Conservation (phyloP, 2,329 filamentous ascomycete genomes). For the Endocalyx cinctus region DNA sequence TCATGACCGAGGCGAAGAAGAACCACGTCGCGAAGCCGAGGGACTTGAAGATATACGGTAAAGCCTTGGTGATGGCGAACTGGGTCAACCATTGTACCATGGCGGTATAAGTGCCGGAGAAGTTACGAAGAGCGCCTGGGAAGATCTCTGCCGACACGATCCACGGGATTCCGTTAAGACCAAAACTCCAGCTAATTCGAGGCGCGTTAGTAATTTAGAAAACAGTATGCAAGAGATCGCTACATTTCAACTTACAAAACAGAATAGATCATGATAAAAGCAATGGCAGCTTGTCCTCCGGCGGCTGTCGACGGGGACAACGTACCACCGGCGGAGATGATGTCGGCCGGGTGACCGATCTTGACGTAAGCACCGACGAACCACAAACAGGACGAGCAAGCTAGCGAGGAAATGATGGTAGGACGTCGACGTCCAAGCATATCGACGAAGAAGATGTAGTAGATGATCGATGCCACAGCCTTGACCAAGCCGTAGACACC, state of each 20-base stretch:
- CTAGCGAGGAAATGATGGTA: slow-evolving; percentile 42
- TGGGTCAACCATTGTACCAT: slow-evolving; percentile 38
- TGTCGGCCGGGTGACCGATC: slow-evolving; percentile 42
- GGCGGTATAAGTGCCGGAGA: slow-evolving; percentile 37
- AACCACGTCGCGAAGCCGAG: slow-evolving; percentile 50
- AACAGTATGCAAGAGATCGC: no score
- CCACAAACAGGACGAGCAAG: slow-evolving; percentile 45
- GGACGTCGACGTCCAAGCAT: slow-evolving; percentile 35
- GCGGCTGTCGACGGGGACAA: slow-evolving; percentile 37
- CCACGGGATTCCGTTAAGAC: slow-evolving; percentile 42
- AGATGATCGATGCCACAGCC: slow-evolving; percentile 35
- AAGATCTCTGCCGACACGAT: slow-evolving; percentile 42
- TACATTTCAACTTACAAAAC: slow-evolving; percentile 47
- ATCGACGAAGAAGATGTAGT: slow-evolving; percentile 36
- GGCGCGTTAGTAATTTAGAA: no score
- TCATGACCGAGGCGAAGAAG: slow-evolving; percentile 51
- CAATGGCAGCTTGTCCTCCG: slow-evolving; percentile 48
- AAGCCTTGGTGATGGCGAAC: slow-evolving; percentile 38
- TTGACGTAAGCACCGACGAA: slow-evolving; percentile 51
- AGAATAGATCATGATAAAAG: slow-evolving; percentile 51
- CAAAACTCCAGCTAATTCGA: slow-evolving; percentile 35
- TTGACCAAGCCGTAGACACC: slow-evolving; percentile 47
- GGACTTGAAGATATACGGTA: slow-evolving; percentile 40
- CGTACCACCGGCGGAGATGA: slow-evolving; percentile 37
- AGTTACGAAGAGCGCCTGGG: slow-evolving; percentile 36